These are phyloP conservation scores for Solanum paucissectum DNA, from an alignment of 257 asterid genomes.

Conservation along the genomic window DNA sequence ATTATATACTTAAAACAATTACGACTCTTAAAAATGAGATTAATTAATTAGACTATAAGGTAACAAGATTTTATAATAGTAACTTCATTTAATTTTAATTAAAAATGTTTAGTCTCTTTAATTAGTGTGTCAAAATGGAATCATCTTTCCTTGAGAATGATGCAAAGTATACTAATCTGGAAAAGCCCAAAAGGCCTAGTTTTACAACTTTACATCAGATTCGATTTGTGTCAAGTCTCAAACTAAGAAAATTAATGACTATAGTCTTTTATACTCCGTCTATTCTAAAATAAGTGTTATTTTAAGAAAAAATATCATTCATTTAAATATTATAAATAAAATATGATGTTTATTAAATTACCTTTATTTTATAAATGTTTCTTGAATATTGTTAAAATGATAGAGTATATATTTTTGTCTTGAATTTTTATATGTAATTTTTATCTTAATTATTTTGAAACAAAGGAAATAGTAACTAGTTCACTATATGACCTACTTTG, in stretches of 20 bases:
- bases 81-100: not conserved
- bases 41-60: too few relatives aligned
- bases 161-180: not conserved
- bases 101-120: not conserved
- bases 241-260: not conserved
- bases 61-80: too few relatives aligned
- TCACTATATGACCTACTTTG: not conserved
- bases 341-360: not conserved
- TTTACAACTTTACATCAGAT: not conserved
- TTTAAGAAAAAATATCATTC: rapidly evolving
- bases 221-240: not conserved
- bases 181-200: not conserved
- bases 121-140: not conserved
- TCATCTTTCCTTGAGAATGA: not conserved
- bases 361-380: too few relatives aligned
- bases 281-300: not conserved
- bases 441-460: too few relatives aligned
- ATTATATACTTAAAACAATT: not conserved
- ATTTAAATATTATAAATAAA: not conserved
- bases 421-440: not conserved
- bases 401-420: not conserved
- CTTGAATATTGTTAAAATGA: not conserved
- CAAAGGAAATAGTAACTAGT: not conserved
- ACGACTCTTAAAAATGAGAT: not conserved
- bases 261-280: not conserved